Percentiles rank a stretch among this genome's conserved stretches.
phyloP scores from a whole-genome alignment of 108 stramenopile genomes.

The Parietichytrium sp. region DNA sequence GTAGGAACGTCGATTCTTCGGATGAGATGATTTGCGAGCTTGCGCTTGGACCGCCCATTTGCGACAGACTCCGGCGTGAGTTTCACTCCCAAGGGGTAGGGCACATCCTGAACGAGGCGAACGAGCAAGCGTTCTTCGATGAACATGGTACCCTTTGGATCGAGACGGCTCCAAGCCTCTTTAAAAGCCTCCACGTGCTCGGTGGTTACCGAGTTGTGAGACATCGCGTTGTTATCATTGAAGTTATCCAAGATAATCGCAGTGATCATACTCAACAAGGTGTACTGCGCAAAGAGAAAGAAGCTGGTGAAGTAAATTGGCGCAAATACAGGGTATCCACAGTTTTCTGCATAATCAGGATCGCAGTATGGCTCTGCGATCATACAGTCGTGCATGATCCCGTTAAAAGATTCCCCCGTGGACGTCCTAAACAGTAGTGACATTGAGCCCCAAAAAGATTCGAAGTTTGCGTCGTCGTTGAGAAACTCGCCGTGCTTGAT shows the following conservation, averaged over 20 bases:
- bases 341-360: background rate
- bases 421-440: constrained; percentile 39
- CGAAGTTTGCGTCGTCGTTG: constrained; percentile 41
- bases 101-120: background rate
- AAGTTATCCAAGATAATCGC: constrained; percentile 47
- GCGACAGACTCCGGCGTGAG: background rate
- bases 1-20: constrained; percentile 33
- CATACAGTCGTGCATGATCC: constrained; percentile 48
- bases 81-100: background rate
- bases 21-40: background rate
- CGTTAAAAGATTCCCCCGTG: constrained; percentile 53
- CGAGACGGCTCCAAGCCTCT: background rate
- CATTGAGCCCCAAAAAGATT: constrained; percentile 39
- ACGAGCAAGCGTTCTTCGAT: background rate
- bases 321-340: constrained; percentile 33
- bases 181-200: constrained; percentile 41
- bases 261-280: constrained; percentile 41
- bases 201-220: background rate
- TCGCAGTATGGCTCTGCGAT: background rate
- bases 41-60: background rate
- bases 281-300: constrained; percentile 16
- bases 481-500: constrained; percentile 42
- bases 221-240: background rate
- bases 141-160: constrained; percentile 18
- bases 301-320: constrained; percentile 38